phyloP scores from a whole-genome alignment of 2,329 filamentous ascomycete species.

The Onygena corvina region DNA sequence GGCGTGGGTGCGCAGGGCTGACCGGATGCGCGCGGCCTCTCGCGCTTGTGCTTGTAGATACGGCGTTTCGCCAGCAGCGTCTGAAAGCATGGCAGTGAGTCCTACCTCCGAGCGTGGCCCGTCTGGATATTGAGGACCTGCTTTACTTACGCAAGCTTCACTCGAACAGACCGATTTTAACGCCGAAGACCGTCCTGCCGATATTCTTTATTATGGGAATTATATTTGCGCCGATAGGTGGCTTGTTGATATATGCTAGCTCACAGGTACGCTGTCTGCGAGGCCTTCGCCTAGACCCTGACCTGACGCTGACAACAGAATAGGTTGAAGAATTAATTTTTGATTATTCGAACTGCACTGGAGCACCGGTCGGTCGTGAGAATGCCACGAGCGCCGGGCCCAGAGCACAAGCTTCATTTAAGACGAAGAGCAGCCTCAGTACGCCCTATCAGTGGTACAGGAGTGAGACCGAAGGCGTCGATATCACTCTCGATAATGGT shows the following conservation, averaged over 20 bases:
- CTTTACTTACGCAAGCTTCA: neutral
- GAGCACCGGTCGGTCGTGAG: constrained; percentile 38
- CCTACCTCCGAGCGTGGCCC: constrained; percentile 8
- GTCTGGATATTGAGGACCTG: neutral
- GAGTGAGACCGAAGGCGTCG: neutral
- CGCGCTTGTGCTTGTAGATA: constrained; percentile 48
- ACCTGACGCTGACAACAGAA: neutral
- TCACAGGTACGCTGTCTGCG: constrained; percentile 47
- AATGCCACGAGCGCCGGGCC: constrained; percentile 49
- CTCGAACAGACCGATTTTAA: constrained; percentile 74
- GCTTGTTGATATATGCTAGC: constrained; percentile 74
- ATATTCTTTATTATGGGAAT: constrained; percentile 84
- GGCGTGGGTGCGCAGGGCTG: neutral
- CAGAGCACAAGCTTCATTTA: constrained; percentile 54
- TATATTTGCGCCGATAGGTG: constrained; percentile 88
- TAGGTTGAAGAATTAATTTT: constrained; percentile 83
- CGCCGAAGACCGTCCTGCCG: constrained; percentile 82
- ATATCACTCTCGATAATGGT: constrained; percentile 18
- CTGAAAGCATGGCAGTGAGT: constrained; percentile 97
- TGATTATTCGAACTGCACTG: constrained; percentile 72
- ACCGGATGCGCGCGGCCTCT: constrained; percentile 8
- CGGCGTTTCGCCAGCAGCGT: constrained; percentile 90
- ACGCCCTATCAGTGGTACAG: constrained; percentile 24
- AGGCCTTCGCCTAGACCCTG: neutral
- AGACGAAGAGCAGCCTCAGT: constrained; percentile 36